These are phyloP conservation scores for Cordyceps tenuipes DNA, from an alignment of 2,329 filamentous ascomycete genomes.

Conservation along the genomic window DNA sequence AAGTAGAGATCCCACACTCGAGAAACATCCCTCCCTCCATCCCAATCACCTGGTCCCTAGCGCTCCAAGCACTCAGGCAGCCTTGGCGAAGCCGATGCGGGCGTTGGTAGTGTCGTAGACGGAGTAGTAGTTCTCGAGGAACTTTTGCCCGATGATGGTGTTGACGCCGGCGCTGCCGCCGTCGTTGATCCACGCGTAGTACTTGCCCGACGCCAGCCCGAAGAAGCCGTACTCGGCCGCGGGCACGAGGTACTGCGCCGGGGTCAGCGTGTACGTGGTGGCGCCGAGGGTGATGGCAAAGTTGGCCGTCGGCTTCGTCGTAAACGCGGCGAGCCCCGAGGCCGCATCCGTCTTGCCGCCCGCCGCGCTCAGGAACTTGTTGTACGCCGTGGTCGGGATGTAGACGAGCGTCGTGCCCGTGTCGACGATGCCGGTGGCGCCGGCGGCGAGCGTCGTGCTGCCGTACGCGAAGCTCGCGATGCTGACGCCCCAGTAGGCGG, in stretches of 20 bases:
- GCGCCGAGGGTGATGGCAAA: constrained; percentile 22
- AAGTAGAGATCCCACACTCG: too few species aligned
- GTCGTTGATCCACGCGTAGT: constrained; percentile 22
- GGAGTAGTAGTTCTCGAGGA: constrained; percentile 23
- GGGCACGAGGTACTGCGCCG: constrained; percentile 20
- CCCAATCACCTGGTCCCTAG: background rate
- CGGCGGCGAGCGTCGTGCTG: constrained; percentile 14
- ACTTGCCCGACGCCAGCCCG: constrained; percentile 19
- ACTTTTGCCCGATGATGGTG: constrained; percentile 23
- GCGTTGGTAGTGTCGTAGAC: constrained; percentile 19
- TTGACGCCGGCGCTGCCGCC: constrained; percentile 20
- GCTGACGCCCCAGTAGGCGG: constrained; percentile 19
- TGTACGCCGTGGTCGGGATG: constrained; percentile 20
- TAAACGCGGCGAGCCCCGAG: constrained; percentile 19
- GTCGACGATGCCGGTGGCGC: constrained; percentile 19
- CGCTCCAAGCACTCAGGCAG: background rate
- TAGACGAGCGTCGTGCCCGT: constrained; percentile 22
- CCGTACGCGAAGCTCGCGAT: constrained; percentile 19
- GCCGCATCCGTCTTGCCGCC: constrained; percentile 19
- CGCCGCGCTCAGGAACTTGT: constrained; percentile 20
- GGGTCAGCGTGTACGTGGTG: constrained; percentile 21
- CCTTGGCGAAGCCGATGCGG: constrained; percentile 18
- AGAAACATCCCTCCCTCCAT: too few species aligned
- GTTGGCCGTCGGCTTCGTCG: constrained; percentile 21
- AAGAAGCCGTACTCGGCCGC: constrained; percentile 19